phyloP scores from a whole-genome alignment of 1,284 basidiomycete genomes.

The Heliocybe sulcata region DNA sequence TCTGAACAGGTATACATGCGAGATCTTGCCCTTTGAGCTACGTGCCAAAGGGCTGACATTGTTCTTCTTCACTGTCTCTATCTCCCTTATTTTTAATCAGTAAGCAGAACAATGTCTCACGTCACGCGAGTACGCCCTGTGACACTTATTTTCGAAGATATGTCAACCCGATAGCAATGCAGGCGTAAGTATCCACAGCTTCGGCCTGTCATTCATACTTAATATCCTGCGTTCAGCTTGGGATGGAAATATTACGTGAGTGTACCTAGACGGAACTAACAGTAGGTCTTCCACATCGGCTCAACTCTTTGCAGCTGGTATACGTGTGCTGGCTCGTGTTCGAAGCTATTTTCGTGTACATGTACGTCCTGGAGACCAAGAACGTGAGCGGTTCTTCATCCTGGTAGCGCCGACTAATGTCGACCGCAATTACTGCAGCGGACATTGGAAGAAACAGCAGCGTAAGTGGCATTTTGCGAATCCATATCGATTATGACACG shows the following conservation, averaged over 20 bases:
- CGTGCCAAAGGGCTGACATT: slow-evolving; percentile 26
- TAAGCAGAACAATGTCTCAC: slow-evolving; percentile 12
- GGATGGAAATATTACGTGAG: slow-evolving; percentile 7
- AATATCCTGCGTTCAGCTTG: neutral
- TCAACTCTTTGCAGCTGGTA: neutral
- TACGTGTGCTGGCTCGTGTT: slow-evolving; percentile 4
- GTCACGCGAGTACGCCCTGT: neutral
- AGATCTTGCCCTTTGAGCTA: slow-evolving; percentile 28
- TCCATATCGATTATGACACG: neutral
- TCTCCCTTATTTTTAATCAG: slow-evolving; percentile 30
- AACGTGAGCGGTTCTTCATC: neutral
- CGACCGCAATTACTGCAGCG: neutral
- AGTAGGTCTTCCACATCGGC: neutral
- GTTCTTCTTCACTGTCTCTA: slow-evolving; percentile 16
- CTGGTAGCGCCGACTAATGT: neutral
- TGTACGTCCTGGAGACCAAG: slow-evolving; percentile 1
- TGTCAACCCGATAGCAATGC: slow-evolving; percentile 2
- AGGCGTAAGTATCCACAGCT: neutral
- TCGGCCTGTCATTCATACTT: neutral
- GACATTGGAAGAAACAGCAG: neutral
- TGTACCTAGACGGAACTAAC: neutral
- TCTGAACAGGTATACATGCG: slow-evolving; percentile 17
- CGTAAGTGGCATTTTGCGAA: neutral
- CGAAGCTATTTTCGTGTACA: neutral
- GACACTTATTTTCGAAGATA: neutral